phyloP scores from a whole-genome alignment of 2,329 filamentous ascomycete genomes.

The Arthrobotrys pseudoclavata region DNA sequence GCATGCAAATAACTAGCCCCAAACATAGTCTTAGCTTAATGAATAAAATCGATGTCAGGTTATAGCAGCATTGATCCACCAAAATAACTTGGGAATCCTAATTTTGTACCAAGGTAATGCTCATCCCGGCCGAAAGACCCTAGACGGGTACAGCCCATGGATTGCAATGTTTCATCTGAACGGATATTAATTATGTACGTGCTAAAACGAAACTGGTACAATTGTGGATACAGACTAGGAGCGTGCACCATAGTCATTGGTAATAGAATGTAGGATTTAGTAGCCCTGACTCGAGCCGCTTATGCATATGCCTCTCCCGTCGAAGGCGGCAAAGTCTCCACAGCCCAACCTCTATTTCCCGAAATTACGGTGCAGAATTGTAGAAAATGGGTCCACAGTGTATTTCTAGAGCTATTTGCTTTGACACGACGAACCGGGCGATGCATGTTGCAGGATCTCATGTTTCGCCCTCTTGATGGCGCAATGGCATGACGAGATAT shows the following conservation, averaged over 20 bases:
- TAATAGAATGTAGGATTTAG: not conserved
- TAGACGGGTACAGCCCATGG: not conserved
- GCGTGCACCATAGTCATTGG: not conserved
- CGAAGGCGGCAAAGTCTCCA: not conserved
- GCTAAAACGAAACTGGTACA: not conserved
- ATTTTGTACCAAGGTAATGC: not conserved
- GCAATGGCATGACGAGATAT: conserved; percentile 9
- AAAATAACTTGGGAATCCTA: conserved; percentile 5
- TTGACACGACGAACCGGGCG: not conserved
- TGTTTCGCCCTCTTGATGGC: conserved; percentile 1
- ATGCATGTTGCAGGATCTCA: not conserved
- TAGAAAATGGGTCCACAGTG: not conserved
- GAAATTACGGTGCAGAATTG: not conserved
- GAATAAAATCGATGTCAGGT: not conserved
- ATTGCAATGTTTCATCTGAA: not conserved
- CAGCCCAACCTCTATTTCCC: not conserved
- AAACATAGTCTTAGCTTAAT: conserved; percentile 1
- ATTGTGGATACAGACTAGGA: not conserved
- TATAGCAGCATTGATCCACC: not conserved
- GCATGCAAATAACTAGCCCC: not conserved
- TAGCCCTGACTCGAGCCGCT: not conserved
- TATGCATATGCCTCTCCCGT: conserved; percentile 1
- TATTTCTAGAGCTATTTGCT: not conserved
- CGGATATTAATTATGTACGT: not conserved
- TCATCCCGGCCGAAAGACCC: too few species aligned